Base-by-base conservation (phyloP, 257 asterid genomes). In the Nicotiana noctiflora region DNA sequence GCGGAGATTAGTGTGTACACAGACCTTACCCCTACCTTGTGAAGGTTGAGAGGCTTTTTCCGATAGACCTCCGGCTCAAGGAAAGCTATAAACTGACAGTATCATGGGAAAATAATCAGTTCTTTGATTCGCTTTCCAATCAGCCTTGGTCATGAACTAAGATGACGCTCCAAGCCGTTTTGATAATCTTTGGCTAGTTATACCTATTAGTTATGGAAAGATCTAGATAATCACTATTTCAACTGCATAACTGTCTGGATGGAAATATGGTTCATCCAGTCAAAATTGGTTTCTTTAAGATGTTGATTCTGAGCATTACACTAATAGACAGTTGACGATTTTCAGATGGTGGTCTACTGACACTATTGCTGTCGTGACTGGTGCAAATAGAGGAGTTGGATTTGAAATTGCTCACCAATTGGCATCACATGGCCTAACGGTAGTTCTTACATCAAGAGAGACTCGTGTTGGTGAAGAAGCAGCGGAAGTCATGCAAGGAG, bases 371-470 rank as follows among this genome's bases (percentile, higher is more conserved):
- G 96, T 93, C 81, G 99, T 95, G 83, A 93, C 99, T 37, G 98
- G 99, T 82, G 93, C 97, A 15, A 95, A 95, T 81, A 88, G 99
- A 83, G 99, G 99, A 68, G 93, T 95, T 25, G 98, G 99, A 34
- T 92, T 88, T 84, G 98, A 95, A 90, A 92, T 90, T 83, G 96
- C 89, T 23, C 94, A 75, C 78, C 98, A 93, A 79, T 90, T 95
- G 55, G 97, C 94, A 4, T 31, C 59, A 9, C 97, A 92, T 77
- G 97, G 93, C 51, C 86, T 92, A 87, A 91, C 91, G 1, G 97
- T 93, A 56, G 64, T 95, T 86, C 91, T 93, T 64, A 92, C 99
- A 34, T 91, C 98, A 19, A 87, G 99, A 80, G 97, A 87, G 23
- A 67, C 88, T 37, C 79, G 64, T 55, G 92, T 81, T 11, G 98